Base-by-base conservation (phyloP, 1,284 basidiomycete species). In the Naganishia sp. region DNA sequence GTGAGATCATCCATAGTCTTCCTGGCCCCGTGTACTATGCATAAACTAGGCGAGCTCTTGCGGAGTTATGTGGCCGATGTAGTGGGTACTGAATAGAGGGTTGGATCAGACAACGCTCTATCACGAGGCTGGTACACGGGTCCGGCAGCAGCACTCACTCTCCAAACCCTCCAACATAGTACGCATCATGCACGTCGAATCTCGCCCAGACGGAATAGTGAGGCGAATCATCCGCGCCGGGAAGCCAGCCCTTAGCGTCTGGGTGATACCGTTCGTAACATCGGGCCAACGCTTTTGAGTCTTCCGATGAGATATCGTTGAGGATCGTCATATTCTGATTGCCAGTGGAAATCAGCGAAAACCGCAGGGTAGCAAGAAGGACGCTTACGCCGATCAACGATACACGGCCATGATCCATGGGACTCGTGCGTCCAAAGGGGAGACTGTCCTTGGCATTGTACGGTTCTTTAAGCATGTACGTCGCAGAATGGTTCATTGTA, bases 151-250 rank as follows among this genome's bases (percentile, higher is more conserved):
- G 2, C 3, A 71, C 84, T 75, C 71, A 85, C 84, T 82, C 84
- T 44, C 86, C 86, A 71, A 88, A 88, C 4, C 86, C 86, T 23
- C 86, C 86, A 9, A 87, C 85, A 70, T 86, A 87, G 75, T 87
- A 88, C 23, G 87, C 79, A 64, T 81, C 83, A 81, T 85, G 68
- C 6, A 75, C 66, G 31, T 75, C 74, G 28, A 80, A 72, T 25
- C 73, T 71, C 2, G 77, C 77, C 79, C 79, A 81, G 15, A 73
- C 68, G 0, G 74, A 70, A 3, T 69, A 55, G 67, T 78, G 78
- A 9, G 79, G 75, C 23, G 72, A 70, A 21, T 69, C 66, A 6
- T 65, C 49, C 28, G 67, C 67, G 23, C 61, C 69, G 0, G 79
- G 79, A 31, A 78, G 63, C 79, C 79, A 81, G 53, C 66, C 71